Percentiles rank a stretch among this genome's conserved stretches.
These are phyloP conservation scores for Pyracantha coccinea DNA, from an alignment of 331 rosid genomes.

Conservation along the genomic window DNA sequence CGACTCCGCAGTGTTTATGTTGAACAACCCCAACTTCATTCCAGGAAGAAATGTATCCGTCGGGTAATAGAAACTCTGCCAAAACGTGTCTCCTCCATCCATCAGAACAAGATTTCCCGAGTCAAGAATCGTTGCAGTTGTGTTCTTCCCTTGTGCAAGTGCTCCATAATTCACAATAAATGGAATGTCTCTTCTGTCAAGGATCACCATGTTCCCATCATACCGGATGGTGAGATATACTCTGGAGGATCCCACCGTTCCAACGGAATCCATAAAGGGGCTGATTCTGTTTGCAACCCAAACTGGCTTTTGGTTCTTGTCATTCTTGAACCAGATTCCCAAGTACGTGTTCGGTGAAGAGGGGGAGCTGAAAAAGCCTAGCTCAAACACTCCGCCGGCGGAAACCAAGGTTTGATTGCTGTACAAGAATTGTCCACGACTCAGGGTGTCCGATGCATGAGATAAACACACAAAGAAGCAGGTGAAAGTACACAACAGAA, in stretches of 20 bases:
- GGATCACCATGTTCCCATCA: constrained; percentile 14
- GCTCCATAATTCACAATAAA: background rate
- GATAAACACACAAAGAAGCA: constrained; percentile 1
- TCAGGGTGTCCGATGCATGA: constrained; percentile 11
- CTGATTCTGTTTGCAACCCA: constrained; percentile 21
- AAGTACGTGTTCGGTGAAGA: background rate
- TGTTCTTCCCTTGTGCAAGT: background rate
- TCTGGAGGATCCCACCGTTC: background rate
- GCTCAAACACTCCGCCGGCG: constrained; percentile 14
- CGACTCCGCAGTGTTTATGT: constrained; percentile 1
- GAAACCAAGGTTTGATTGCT: constrained; percentile 11
- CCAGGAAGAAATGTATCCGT: constrained; percentile 15
- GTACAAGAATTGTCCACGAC: background rate
- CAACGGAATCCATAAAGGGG: background rate
- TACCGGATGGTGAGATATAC: background rate
- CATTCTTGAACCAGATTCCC: constrained; percentile 28
- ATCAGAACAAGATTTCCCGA: constrained; percentile 8
- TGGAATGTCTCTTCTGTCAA: background rate
- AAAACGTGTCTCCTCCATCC: background rate
- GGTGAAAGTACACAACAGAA: background rate
- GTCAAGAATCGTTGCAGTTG: constrained; percentile 4
- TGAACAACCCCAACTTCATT: constrained; percentile 14
- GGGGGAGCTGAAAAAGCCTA: constrained; percentile 10
- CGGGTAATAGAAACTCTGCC: constrained; percentile 12
- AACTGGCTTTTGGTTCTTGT: constrained; percentile 15